These are phyloP conservation scores for Xylaria castorea DNA, from an alignment of 495 filamentous ascomycete genomes.

Conservation along the genomic window DNA sequence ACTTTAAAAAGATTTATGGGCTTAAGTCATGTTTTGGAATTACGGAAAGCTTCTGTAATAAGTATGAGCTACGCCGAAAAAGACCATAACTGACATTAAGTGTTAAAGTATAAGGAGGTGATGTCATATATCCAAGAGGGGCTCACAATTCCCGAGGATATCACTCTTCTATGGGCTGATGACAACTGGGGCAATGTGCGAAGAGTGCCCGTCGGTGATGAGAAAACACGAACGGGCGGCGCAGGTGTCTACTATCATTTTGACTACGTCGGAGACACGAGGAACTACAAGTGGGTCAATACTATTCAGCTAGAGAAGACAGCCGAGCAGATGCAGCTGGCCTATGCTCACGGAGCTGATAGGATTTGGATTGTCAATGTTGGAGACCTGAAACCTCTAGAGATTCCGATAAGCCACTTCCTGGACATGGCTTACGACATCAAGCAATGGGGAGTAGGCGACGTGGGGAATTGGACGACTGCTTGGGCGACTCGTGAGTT, in stretches of 20 bases:
- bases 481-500: slow-evolving; percentile 69
- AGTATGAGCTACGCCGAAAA: neutral
- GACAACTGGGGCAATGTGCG: slow-evolving; percentile 78
- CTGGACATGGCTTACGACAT: slow-evolving; percentile 72
- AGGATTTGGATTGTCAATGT: slow-evolving; percentile 81
- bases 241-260: slow-evolving; percentile 83
- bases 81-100: neutral
- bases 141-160: slow-evolving; percentile 71
- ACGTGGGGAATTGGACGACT: slow-evolving; percentile 61
- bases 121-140: slow-evolving; percentile 71
- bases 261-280: slow-evolving; percentile 71
- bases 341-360: slow-evolving; percentile 66
- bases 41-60: neutral
- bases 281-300: slow-evolving; percentile 76
- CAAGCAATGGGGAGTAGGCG: slow-evolving; percentile 59
- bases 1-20: neutral
- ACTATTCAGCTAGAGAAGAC: slow-evolving; percentile 71
- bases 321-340: slow-evolving; percentile 68
- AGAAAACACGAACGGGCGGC: slow-evolving; percentile 65
- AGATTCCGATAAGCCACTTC: slow-evolving; percentile 72
- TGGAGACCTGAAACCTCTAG: slow-evolving; percentile 73
- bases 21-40: neutral
- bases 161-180: slow-evolving; percentile 77
- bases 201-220: slow-evolving; percentile 66
- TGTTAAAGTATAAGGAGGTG: slow-evolving; percentile 65